phyloP scores from a whole-genome alignment of 2,329 filamentous ascomycete species.

The Didymella keratinophila region DNA sequence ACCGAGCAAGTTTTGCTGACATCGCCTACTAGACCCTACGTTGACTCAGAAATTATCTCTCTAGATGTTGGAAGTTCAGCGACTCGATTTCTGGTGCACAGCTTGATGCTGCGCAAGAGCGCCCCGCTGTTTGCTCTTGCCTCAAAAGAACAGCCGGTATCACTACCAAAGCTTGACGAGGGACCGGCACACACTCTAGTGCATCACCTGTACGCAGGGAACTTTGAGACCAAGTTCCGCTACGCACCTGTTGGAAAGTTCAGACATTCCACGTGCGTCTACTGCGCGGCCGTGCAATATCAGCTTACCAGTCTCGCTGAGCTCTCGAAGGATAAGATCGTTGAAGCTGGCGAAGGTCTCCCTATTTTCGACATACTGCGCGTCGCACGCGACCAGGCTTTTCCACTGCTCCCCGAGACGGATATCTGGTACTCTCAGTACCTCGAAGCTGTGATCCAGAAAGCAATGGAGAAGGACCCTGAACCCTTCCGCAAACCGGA shows the following conservation, averaged over 20 bases:
- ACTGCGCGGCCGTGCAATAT: conserved; percentile 39
- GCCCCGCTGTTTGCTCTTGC: conserved; percentile 8
- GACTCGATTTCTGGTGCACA: conserved; percentile 36
- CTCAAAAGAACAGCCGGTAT: background rate
- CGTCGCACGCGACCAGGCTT: background rate
- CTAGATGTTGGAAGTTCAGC: conserved; percentile 33
- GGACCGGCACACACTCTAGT: conserved; percentile 6
- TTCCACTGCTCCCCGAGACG: conserved; percentile 2
- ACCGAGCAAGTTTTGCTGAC: too few relatives aligned
- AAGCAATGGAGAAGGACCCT: conserved; percentile 30
- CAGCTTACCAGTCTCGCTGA: conserved; percentile 35
- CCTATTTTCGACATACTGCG: conserved; percentile 6
- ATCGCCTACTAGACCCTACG: background rate
- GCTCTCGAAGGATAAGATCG: conserved; percentile 34
- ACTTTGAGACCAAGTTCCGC: background rate
- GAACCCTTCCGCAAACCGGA: conserved; percentile 34
- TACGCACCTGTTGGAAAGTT: background rate
- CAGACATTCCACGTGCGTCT: conserved; percentile 34
- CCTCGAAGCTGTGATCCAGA: conserved; percentile 30
- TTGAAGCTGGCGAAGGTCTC: background rate
- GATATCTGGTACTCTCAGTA: conserved; percentile 39
- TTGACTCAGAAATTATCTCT: background rate
- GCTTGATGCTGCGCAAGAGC: conserved; percentile 34
- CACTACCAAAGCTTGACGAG: conserved; percentile 3
- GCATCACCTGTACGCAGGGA: conserved; percentile 9